A percentile compares a stretch with the other conserved stretches of the same genome.
phyloP scores from a whole-genome alignment of 2,329 filamentous ascomycete genomes.

The Coniochaeta hoffmannii region DNA sequence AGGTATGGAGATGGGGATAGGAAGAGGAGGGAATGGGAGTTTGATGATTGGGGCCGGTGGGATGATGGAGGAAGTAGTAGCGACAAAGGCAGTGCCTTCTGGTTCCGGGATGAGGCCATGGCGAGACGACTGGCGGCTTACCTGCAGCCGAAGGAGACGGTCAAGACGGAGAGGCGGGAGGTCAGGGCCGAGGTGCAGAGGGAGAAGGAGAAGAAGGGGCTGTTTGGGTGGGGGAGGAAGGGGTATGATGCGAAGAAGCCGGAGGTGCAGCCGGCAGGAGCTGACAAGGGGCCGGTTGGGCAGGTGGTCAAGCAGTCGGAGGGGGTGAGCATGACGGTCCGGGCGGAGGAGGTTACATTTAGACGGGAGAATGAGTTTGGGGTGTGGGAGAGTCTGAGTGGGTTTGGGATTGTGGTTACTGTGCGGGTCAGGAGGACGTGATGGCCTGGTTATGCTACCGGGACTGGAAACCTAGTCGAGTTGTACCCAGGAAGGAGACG shows the following conservation, averaged over 20 bases:
- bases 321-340: conserved; percentile 30
- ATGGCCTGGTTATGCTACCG: too few species aligned
- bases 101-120: conserved; percentile 41
- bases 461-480: too few species aligned
- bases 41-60: conserved; percentile 40
- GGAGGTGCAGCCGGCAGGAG: conserved; percentile 3
- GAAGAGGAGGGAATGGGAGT: conserved; percentile 13
- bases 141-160: conserved; percentile 27
- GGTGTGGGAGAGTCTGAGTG: conserved; percentile 41
- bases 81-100: conserved; percentile 20
- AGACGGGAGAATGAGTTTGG: conserved; percentile 43
- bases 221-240: conserved; percentile 25
- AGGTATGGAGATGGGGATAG: background rate
- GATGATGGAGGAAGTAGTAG: conserved; percentile 15
- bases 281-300: background rate
- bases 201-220: conserved; percentile 24
- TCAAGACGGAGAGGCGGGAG: conserved; percentile 17
- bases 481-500: too few species aligned
- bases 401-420: conserved; percentile 40
- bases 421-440: conserved; percentile 15
- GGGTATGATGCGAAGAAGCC: conserved; percentile 2
- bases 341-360: conserved; percentile 41
- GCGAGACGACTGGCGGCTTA: conserved; percentile 35
- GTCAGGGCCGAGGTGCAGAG: conserved; percentile 22
- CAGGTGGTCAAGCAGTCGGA: conserved; percentile 8